Percentiles rank a stretch among this genome's conserved stretches.
Evolutionary conservation across 176 grass and related monocot species (phyloP).

Genomic region (Eremochloa ophiuroides): DNA sequence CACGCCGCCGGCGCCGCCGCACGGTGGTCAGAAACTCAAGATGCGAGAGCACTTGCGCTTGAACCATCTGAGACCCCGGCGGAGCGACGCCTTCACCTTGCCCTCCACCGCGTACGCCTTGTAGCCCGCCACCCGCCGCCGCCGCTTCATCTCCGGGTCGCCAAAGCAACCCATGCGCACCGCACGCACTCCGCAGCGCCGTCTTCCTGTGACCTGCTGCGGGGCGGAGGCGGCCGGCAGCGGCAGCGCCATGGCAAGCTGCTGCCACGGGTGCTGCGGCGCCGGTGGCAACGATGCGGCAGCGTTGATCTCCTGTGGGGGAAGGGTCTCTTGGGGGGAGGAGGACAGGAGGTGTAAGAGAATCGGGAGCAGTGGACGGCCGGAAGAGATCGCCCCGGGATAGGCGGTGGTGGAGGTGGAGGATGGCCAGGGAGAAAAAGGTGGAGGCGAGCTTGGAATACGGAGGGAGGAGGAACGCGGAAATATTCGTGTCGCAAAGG

Average conservation of each 20-base stretch:
- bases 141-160: constrained; percentile 79
- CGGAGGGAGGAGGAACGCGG: too few relatives aligned
- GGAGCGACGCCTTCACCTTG: constrained; percentile 74
- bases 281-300: neutral
- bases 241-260: constrained; percentile 7
- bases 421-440: constrained; percentile 10
- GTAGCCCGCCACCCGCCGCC: constrained; percentile 62
- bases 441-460: neutral
- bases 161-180: constrained; percentile 49
- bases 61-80: constrained; percentile 73
- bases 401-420: neutral
- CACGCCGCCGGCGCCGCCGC: neutral
- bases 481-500: too few relatives aligned
- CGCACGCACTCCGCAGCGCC: neutral
- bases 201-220: neutral
- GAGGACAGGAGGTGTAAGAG: neutral
- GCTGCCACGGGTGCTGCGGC: neutral
- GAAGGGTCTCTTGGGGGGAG: neutral
- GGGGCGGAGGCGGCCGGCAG: neutral
- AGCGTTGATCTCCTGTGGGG: neutral
- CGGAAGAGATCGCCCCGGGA: neutral
- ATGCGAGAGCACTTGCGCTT: constrained; percentile 71
- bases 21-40: constrained; percentile 30
- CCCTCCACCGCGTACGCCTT: constrained; percentile 72
- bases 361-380: neutral